Base-by-base conservation (phyloP, 805 yeast genomes). In the Saccharomycopsis vini region DNA sequence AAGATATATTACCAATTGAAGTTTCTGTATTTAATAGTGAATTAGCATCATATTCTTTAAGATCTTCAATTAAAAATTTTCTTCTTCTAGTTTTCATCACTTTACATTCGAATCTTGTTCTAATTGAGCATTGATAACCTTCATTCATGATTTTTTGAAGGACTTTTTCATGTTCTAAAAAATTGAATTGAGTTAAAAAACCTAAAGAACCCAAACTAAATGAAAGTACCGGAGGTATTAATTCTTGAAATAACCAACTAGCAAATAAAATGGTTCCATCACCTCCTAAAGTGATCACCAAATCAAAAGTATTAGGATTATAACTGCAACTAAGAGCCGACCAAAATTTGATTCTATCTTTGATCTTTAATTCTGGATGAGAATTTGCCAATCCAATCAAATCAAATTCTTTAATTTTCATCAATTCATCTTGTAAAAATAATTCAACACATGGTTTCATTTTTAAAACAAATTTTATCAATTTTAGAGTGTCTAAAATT, bases 261-360 rank as follows among this genome's bases (percentile, higher is more conserved):
- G 90, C 90, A 55, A 82, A 82, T 7, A 90, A 66, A 39, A 90
- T 95, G 0, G 98, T 92, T 6, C 98, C 97, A 58, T 92, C 98
- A 15, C 98, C 98, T 20, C 98, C 98, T 6, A 92, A 67, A 0
- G 97, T 86, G 36, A 90, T 75, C 2, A 87, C 80, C 47, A 89
- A 66, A 59, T 90, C 97, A 51, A 79, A 75, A 37, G 67, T 55
- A 29, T 72, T 69, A 2, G 75, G 69, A 16, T 35, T 35, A 24
- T 43, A 60, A 22, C 52, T 20, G 28, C 60, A 54, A 60, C 68
- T 26, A 67, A 72, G 44, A 61, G 56, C 37, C 63, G 61, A 12
- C 77, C 77, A 49, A 65, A 59, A 53, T 15, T 52, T 49, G 4
- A 57, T 37, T 15, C 52, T 32, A 5, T 36, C 24, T 13, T 45